Evolutionary conservation across 2,329 filamentous ascomycete species (phyloP).

Genomic region (Aspergillus glaucus): DNA sequence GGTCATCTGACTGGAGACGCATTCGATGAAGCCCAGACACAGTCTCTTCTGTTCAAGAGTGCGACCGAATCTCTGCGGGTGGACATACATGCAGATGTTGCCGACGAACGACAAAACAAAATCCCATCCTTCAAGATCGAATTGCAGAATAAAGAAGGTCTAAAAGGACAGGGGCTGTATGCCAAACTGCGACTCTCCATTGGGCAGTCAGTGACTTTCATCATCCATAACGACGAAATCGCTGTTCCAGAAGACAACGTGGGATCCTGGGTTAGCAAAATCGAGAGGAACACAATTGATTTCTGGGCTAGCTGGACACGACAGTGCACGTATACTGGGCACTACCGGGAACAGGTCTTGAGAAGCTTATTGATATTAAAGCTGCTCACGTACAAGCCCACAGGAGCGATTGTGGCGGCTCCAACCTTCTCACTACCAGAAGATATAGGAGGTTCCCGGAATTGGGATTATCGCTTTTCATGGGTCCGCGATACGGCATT

Average conservation of each 20-base stretch:
- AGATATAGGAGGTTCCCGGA: slow-evolving; percentile 59
- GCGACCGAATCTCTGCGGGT: slow-evolving; percentile 32
- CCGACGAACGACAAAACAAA: too few relatives aligned
- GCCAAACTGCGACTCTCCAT: too few relatives aligned
- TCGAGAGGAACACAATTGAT: slow-evolving; percentile 63
- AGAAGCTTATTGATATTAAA: slow-evolving; percentile 69
- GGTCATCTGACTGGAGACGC: slow-evolving; percentile 27
- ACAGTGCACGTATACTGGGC: slow-evolving; percentile 63
- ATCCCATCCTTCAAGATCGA: too few relatives aligned
- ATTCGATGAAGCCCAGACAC: slow-evolving; percentile 41
- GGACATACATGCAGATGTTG: too few relatives aligned
- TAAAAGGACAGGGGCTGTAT: too few relatives aligned
- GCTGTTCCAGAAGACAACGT: slow-evolving; percentile 55
- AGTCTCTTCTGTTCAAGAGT: slow-evolving; percentile 59
- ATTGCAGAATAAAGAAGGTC: too few relatives aligned
- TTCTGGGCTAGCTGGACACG: slow-evolving; percentile 71
- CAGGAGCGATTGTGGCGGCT: slow-evolving; percentile 68
- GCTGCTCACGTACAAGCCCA: slow-evolving; percentile 70
- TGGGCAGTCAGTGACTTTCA: slow-evolving; percentile 48
- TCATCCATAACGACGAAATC: slow-evolving; percentile 57
- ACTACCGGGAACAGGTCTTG: slow-evolving; percentile 65
- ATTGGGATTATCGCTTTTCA: slow-evolving; percentile 52
- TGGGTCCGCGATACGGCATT: slow-evolving; percentile 76
- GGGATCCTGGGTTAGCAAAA: slow-evolving; percentile 50
- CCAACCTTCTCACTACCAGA: slow-evolving; percentile 74